Evolutionary conservation across 2,329 filamentous ascomycete genomes (phyloP).

Genomic region (Fusarium acutatum): DNA sequence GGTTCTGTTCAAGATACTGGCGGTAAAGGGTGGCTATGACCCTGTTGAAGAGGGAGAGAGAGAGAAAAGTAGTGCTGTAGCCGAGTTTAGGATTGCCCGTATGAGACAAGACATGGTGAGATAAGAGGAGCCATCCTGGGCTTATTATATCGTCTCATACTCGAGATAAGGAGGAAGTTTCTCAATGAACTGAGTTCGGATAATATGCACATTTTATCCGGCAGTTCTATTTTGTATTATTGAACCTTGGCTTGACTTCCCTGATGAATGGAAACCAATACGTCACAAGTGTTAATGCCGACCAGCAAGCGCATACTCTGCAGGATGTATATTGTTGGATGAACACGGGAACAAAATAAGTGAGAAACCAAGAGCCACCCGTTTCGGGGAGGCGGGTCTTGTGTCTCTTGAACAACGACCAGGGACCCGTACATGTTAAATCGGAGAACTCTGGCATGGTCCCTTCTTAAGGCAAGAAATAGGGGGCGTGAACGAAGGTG

Average conservation of each 20-base stretch:
- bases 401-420: neutral
- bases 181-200: neutral
- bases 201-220: neutral
- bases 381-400: neutral
- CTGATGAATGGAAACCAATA: neutral
- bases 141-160: constrained; percentile 6
- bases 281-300: constrained; percentile 10
- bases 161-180: constrained; percentile 8
- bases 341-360: neutral
- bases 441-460: constrained; percentile 7
- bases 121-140: constrained; percentile 7
- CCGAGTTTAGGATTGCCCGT: neutral
- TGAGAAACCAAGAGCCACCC: neutral
- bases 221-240: neutral
- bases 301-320: neutral
- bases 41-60: neutral
- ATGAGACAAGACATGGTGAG: constrained; percentile 22
- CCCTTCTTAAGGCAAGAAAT: constrained; percentile 11
- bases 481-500: constrained; percentile 13
- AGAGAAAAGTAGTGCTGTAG: neutral
- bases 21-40: neutral
- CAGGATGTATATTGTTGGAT: constrained; percentile 6
- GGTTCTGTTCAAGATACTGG: neutral
- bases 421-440: constrained; percentile 10
- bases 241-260: neutral